These are phyloP conservation scores for Pseudogymnoascus sp. DNA, from an alignment of 2,329 filamentous ascomycete species.

Conservation along the genomic window DNA sequence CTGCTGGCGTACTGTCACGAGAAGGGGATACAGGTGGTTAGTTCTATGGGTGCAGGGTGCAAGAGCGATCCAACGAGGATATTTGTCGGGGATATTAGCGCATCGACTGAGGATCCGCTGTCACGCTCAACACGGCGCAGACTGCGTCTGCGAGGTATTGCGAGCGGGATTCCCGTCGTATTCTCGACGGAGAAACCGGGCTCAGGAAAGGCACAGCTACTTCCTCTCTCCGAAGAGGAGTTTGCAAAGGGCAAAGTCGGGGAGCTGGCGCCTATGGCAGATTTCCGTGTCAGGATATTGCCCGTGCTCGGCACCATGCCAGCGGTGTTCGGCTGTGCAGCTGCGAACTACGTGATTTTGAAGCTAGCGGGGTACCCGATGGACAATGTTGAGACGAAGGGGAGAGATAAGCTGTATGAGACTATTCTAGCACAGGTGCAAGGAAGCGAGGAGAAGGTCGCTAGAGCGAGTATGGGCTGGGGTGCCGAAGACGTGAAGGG, in stretches of 20 bases:
- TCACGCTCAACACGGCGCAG: constrained; percentile 77
- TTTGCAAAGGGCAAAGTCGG: constrained; percentile 78
- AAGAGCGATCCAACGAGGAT: constrained; percentile 82
- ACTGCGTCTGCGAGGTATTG: constrained; percentile 66
- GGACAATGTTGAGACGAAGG: constrained; percentile 75
- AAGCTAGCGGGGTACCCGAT: constrained; percentile 75
- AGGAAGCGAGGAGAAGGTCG: constrained; percentile 69
- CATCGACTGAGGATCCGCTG: constrained; percentile 79
- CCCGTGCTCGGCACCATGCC: constrained; percentile 97
- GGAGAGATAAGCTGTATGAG: constrained; percentile 87
- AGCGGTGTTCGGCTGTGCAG: constrained; percentile 84
- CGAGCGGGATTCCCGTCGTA: constrained; percentile 80
- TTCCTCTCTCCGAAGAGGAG: constrained; percentile 83
- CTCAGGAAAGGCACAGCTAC: constrained; percentile 81
- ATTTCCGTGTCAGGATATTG: constrained; percentile 90
- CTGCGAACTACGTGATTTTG: constrained; percentile 89
- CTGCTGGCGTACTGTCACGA: constrained; percentile 81
- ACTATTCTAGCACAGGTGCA: constrained; percentile 70
- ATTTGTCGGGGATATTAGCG: constrained; percentile 83
- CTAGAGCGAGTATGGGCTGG: constrained; percentile 43
- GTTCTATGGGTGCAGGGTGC: constrained; percentile 92
- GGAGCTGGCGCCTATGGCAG: constrained; percentile 80
- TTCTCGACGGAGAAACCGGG: constrained; percentile 88
- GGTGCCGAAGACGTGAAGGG: constrained; percentile 49
- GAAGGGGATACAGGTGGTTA: constrained; percentile 73